phyloP scores from a whole-genome alignment of 1,139 yeast species.

The Eremothecium cymbalariae region DNA sequence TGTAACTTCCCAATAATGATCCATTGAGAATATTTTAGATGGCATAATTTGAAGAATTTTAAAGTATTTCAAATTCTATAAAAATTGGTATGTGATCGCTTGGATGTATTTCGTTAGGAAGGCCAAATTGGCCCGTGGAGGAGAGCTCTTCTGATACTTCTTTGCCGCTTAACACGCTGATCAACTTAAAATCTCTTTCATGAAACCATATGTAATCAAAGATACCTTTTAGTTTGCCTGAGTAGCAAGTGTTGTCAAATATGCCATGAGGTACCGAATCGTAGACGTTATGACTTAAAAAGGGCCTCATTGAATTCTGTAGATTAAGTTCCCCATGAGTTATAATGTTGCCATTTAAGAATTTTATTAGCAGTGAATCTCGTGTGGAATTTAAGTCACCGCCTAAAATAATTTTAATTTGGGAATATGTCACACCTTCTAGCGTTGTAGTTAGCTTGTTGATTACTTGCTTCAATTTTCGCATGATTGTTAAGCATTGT shows the following conservation, averaged over 20 bases:
- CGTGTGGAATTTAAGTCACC: slow-evolving; percentile 53
- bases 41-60: slow-evolving; percentile 4
- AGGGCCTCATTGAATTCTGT: slow-evolving; percentile 30
- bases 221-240: slow-evolving; percentile 42
- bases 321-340: slow-evolving; percentile 30
- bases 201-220: slow-evolving; percentile 56
- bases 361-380: slow-evolving; percentile 41
- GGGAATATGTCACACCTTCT: slow-evolving; percentile 25
- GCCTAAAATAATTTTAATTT: slow-evolving; percentile 32
- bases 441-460: slow-evolving; percentile 24
- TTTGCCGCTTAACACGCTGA: slow-evolving; percentile 60
- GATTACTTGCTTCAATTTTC: slow-evolving; percentile 25
- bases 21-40: too few relatives aligned
- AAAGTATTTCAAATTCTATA: slow-evolving; percentile 53
- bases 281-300: slow-evolving; percentile 31
- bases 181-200: slow-evolving; percentile 32
- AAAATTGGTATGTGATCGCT: slow-evolving; percentile 88
- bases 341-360: slow-evolving; percentile 35
- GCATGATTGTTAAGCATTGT: slow-evolving; percentile 44
- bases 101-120: slow-evolving; percentile 86
- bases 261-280: slow-evolving; percentile 33
- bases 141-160: slow-evolving; percentile 56
- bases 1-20: neutral
- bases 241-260: slow-evolving; percentile 44
- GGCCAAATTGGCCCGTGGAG: slow-evolving; percentile 55